These are phyloP conservation scores for Russula virescens DNA, from an alignment of 768 basidiomycete species.

Conservation along the genomic window DNA sequence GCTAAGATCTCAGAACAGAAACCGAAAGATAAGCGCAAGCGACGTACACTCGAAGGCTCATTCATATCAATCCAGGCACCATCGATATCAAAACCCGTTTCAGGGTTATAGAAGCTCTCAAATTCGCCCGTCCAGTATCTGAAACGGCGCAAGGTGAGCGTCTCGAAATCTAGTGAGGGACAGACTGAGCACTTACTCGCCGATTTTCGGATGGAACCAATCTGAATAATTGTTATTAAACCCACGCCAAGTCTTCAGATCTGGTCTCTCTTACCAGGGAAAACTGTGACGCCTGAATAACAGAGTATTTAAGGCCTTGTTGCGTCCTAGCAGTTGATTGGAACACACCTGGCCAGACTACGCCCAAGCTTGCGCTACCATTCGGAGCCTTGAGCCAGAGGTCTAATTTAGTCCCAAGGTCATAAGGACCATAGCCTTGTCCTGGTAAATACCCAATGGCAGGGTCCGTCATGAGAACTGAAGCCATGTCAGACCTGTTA, in stretches of 20 bases:
- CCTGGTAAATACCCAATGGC: conserved; percentile 51
- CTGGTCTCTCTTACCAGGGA: conserved; percentile 38
- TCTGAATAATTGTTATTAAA: conserved; percentile 32
- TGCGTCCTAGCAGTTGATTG: not conserved
- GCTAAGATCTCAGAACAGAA: not conserved
- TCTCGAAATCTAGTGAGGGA: not conserved
- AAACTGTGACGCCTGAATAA: conserved; percentile 47
- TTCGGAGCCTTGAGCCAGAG: conserved; percentile 60
- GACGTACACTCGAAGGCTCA: conserved; percentile 56
- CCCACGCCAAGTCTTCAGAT: not conserved
- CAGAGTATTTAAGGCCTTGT: not conserved
- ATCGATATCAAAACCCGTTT: conserved; percentile 56
- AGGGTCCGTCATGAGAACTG: conserved; percentile 72
- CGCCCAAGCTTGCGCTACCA: conserved; percentile 49
- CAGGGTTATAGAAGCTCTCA: conserved; percentile 46
- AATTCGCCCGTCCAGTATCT: conserved; percentile 66
- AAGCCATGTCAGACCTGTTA: not conserved
- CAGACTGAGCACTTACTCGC: conserved; percentile 47
- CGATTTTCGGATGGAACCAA: conserved; percentile 54
- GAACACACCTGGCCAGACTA: conserved; percentile 57
- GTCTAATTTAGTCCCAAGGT: conserved; percentile 47
- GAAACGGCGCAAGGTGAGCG: not conserved
- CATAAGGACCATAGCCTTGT: conserved; percentile 46
- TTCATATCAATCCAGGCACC: conserved; percentile 78
- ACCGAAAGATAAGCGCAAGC: no score